Percentiles rank a stretch among this genome's conserved stretches.
Conservation (phyloP, 805 yeast species). For the Blastobotrys chiropterorum region DNA sequence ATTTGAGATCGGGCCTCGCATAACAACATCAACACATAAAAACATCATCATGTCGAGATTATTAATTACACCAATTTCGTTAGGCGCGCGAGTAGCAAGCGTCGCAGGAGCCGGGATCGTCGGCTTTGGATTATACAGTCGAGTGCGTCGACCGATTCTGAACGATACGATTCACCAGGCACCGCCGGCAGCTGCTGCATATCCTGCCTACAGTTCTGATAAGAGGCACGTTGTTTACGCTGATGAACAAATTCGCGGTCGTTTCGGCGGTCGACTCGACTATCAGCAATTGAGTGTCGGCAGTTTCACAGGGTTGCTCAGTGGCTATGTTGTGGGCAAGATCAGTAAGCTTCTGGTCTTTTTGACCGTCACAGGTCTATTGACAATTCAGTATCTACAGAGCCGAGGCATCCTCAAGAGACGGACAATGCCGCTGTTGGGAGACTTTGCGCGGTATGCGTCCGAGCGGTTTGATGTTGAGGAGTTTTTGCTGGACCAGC, state of each 20-base stretch:
- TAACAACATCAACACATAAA: background rate
- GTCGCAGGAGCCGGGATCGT: background rate
- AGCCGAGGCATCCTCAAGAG: conserved; percentile 40
- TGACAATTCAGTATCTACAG: conserved; percentile 48
- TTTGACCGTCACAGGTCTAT: conserved; percentile 40
- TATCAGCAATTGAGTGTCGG: conserved; percentile 61
- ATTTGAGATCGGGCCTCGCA: too few relatives aligned
- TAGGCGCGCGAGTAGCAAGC: background rate
- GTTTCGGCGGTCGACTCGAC: conserved; percentile 35
- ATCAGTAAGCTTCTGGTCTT: conserved; percentile 49
- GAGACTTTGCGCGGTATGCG: conserved; percentile 10
- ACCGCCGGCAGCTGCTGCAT: background rate
- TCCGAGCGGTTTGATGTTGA: conserved; percentile 13
- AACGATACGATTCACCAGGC: background rate
- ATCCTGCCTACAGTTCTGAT: background rate
- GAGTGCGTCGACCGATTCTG: background rate
- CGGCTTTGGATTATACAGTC: background rate
- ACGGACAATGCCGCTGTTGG: conserved; percentile 15
- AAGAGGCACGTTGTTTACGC: background rate
- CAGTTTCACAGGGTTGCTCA: conserved; percentile 51
- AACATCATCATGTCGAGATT: background rate
- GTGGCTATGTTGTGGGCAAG: conserved; percentile 59
- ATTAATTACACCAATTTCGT: background rate
- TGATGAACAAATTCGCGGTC: background rate
- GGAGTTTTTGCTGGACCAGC: conserved; percentile 27